phyloP scores from a whole-genome alignment of 139 green algal species.

The Zygnema cylindricum region DNA sequence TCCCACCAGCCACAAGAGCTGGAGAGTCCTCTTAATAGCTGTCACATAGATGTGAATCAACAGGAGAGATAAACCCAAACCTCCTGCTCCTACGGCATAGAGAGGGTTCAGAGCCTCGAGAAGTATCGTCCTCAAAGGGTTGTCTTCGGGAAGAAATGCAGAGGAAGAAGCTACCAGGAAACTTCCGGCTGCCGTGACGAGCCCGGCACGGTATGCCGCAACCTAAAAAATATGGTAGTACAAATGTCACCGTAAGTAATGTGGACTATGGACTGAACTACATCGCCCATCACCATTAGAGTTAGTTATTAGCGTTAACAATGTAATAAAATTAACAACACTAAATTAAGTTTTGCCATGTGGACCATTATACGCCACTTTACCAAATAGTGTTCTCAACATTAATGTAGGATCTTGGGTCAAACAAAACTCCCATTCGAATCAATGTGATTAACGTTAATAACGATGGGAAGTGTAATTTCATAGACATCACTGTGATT shows the following conservation, averaged over 20 bases:
- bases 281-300: no score
- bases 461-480: no score
- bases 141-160: constrained; percentile 39
- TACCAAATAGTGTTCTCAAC: no score
- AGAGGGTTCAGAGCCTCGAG: constrained; percentile 27
- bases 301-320: not conserved
- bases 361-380: not conserved
- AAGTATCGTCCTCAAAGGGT: not conserved
- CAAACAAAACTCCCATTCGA: no score
- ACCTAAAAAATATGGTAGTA: no score
- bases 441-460: no score
- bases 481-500: no score
- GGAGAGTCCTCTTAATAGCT: constrained; percentile 69
- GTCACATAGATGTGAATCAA: constrained; percentile 94
- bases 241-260: no score
- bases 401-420: no score
- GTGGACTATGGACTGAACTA: not conserved
- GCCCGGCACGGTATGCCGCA: constrained; percentile 46
- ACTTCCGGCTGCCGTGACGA: constrained; percentile 33
- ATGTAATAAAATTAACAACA: no score
- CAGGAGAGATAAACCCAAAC: constrained; percentile 76
- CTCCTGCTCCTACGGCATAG: constrained; percentile 62
- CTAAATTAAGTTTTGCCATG: no score
- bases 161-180: constrained; percentile 23
- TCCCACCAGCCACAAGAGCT: constrained; percentile 71